Percentiles rank a stretch among this genome's conserved stretches.
Conservation (phyloP, 345 rosid genomes). For the Eucalyptus pumila region DNA sequence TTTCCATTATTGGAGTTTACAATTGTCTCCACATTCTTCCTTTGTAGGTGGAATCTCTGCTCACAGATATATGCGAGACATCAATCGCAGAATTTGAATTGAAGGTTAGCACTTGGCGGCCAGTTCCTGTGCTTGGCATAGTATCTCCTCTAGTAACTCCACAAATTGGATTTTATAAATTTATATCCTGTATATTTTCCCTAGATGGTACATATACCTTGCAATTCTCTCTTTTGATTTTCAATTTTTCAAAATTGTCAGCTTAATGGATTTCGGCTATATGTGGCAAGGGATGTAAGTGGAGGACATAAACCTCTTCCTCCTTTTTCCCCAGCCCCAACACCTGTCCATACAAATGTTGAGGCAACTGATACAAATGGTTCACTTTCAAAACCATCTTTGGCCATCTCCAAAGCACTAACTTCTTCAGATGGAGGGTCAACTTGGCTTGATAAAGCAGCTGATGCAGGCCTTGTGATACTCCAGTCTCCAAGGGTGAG, state of each 20-base stretch:
- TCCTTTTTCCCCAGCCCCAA: constrained; percentile 21
- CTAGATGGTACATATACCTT: not conserved
- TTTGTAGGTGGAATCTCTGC: constrained; percentile 62
- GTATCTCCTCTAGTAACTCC: not conserved
- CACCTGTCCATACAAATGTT: constrained; percentile 4
- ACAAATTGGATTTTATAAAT: not conserved
- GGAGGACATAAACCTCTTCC: constrained; percentile 12
- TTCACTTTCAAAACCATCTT: constrained; percentile 41
- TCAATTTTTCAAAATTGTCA: constrained; percentile 1
- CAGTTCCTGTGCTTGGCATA: not conserved
- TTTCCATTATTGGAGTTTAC: not conserved
- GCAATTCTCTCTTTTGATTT: not conserved
- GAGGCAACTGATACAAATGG: constrained; percentile 24
- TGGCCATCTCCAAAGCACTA: constrained; percentile 39
- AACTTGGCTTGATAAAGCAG: constrained; percentile 45
- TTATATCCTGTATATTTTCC: not conserved
- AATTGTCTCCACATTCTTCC: not conserved
- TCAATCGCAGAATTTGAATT: constrained; percentile 71
- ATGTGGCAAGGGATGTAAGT: constrained; percentile 37
- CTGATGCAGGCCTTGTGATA: constrained; percentile 65
- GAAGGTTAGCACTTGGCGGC: constrained; percentile 35
- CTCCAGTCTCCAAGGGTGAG: constrained; percentile 78
- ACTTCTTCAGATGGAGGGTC: constrained; percentile 20
- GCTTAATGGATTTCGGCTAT: constrained; percentile 72
- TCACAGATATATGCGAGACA: constrained; percentile 52